Percentiles rank a stretch among this genome's conserved stretches.
phyloP scores from a whole-genome alignment of 495 filamentous ascomycete genomes.

The Hypoxylon cercidicola region DNA sequence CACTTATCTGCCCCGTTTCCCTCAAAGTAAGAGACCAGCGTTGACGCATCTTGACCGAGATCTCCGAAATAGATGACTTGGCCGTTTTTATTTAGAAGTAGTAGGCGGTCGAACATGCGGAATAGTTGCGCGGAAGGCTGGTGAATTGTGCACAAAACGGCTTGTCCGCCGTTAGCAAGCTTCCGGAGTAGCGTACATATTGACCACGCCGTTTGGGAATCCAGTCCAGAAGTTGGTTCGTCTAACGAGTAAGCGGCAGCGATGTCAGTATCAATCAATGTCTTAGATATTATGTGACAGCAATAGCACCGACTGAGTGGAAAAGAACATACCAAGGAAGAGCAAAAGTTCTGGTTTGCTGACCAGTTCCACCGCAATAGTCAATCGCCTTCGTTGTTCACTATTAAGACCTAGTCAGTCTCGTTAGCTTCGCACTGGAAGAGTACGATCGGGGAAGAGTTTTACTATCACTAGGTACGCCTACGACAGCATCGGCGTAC shows the following conservation, averaged over 20 bases:
- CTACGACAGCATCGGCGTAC: conserved; percentile 77
- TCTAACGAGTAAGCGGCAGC: conserved; percentile 52
- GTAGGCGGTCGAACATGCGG: conserved; percentile 70
- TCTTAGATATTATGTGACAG: no score
- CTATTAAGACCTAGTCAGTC: conserved; percentile 6
- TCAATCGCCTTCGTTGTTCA: conserved; percentile 30
- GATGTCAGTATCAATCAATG: not conserved
- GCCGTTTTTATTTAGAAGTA: conserved; percentile 40
- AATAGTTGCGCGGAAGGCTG: conserved; percentile 71
- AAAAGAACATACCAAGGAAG: conserved; percentile 4
- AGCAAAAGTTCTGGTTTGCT: conserved; percentile 21
- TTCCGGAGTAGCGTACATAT: conserved; percentile 81
- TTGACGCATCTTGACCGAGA: conserved; percentile 14
- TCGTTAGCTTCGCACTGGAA: not conserved
- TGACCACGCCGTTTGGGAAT: conserved; percentile 76
- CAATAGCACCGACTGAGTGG: no score
- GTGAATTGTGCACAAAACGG: conserved; percentile 86
- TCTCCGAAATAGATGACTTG: conserved; percentile 8
- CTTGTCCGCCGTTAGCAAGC: conserved; percentile 74
- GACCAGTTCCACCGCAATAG: conserved; percentile 23
- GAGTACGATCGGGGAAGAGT: not conserved
- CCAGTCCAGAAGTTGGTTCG: conserved; percentile 80
- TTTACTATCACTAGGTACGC: conserved; percentile 72
- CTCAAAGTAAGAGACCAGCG: conserved; percentile 50
- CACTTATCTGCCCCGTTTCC: conserved; percentile 69